These are phyloP conservation scores for Aspergillus fischeri DNA, from an alignment of 2,329 filamentous ascomycete species.

Conservation along the genomic window DNA sequence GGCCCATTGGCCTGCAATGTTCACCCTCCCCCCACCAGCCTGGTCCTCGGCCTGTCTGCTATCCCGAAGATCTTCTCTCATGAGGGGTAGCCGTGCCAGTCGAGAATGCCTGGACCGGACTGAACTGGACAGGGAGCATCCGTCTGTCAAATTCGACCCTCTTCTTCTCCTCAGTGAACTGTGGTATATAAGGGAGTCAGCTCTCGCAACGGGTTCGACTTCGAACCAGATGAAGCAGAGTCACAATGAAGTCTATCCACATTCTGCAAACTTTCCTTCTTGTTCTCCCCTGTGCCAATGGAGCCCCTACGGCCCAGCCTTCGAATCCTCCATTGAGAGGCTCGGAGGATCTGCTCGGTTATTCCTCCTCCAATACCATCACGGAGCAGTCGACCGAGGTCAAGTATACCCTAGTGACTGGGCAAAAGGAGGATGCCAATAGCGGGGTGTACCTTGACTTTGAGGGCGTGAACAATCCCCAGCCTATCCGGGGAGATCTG, in stretches of 20 bases:
- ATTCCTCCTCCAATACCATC: slow-evolving; percentile 34
- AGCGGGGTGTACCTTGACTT: slow-evolving; percentile 55
- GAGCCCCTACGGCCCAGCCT: slow-evolving; percentile 11
- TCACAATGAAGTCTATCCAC: not conserved
- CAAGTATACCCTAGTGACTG: slow-evolving; percentile 44
- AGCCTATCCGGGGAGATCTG: slow-evolving; percentile 51
- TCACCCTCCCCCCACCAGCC: not conserved
- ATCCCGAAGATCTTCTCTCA: not conserved
- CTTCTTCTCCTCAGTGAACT: not conserved
- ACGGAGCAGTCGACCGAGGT: slow-evolving; percentile 34
- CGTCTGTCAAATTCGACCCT: no score
- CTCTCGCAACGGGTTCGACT: not conserved
- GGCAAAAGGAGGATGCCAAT: slow-evolving; percentile 49
- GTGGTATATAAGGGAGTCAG: not conserved
- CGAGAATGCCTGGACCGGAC: no score
- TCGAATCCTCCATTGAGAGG: slow-evolving; percentile 29
- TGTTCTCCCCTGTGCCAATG: slow-evolving; percentile 16
- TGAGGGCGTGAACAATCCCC: slow-evolving; percentile 47
- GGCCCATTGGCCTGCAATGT: no score
- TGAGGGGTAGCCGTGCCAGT: not conserved
- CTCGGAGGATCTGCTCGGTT: slow-evolving; percentile 33
- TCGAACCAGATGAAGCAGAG: no score
- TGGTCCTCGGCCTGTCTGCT: not conserved
- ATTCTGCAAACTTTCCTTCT: not conserved
- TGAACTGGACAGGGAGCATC: not conserved